Conservation (phyloP, 257 asterid species). For the Nicotiana attenuata region DNA sequence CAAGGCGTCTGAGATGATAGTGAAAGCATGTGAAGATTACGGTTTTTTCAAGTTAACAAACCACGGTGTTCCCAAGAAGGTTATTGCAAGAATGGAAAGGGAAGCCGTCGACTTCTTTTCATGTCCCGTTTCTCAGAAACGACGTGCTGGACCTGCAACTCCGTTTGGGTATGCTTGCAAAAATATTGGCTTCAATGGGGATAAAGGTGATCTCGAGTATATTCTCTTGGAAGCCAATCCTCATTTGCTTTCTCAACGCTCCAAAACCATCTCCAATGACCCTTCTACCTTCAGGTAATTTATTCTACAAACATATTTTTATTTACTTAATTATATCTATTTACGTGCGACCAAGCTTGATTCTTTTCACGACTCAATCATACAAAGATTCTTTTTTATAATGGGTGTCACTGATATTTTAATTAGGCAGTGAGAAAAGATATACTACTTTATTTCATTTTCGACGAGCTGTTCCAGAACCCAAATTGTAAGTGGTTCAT, state of each 20-base stretch:
- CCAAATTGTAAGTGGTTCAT: no score
- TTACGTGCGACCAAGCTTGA: fast-evolving
- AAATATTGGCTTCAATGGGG: slow-evolving; percentile 73
- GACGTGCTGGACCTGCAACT: slow-evolving; percentile 40
- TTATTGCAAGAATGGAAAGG: slow-evolving; percentile 37
- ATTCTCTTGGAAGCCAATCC: slow-evolving; percentile 52
- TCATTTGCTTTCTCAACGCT: slow-evolving; percentile 24
- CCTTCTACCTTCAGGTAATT: slow-evolving; percentile 53
- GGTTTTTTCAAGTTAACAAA: slow-evolving; percentile 64
- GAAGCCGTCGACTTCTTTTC: slow-evolving; percentile 45
- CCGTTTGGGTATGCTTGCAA: slow-evolving; percentile 80
- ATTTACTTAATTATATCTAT: no score
- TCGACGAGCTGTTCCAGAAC: no score
- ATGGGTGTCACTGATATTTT: no score
- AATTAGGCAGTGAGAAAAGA: no score
- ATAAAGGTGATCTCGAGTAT: slow-evolving; percentile 69
- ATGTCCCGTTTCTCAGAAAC: slow-evolving; percentile 41
- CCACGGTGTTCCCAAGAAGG: slow-evolving; percentile 48
- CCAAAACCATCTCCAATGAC: slow-evolving; percentile 36
- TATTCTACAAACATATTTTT: no score
- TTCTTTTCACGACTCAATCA: no score
- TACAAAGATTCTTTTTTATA: no score
- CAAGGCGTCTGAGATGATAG: slow-evolving; percentile 24
- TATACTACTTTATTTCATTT: no score
- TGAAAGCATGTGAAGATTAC: slow-evolving; percentile 52